These are phyloP conservation scores for Aspergillus glaucus DNA, from an alignment of 2,329 filamentous ascomycete genomes.

Conservation along the genomic window DNA sequence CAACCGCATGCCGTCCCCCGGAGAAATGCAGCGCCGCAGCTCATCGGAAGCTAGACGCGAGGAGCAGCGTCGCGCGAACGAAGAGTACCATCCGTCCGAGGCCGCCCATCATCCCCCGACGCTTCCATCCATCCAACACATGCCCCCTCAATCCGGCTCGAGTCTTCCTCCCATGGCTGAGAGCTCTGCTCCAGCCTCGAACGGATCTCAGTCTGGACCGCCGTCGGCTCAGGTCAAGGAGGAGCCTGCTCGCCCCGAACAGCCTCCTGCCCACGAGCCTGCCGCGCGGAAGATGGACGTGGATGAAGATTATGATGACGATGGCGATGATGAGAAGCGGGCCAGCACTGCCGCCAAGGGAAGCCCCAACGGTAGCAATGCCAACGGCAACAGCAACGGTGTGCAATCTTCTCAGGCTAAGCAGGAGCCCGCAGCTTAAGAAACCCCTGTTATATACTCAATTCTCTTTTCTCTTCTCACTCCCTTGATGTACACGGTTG, in stretches of 20 bases:
- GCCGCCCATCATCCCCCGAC: slow-evolving; percentile 76
- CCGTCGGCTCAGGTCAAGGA: slow-evolving; percentile 45
- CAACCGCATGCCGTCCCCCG: slow-evolving; percentile 55
- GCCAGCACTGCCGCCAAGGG: slow-evolving; percentile 25
- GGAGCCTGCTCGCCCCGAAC: slow-evolving; percentile 46
- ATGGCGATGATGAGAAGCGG: slow-evolving; percentile 72
- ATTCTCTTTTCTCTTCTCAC: neutral
- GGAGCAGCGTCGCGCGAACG: slow-evolving; percentile 65
- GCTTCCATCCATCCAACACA: slow-evolving; percentile 46
- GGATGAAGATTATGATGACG: slow-evolving; percentile 95
- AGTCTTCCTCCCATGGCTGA: slow-evolving; percentile 55
- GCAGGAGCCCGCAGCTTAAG: slow-evolving; percentile 23
- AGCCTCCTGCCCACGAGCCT: slow-evolving; percentile 62
- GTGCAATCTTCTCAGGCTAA: slow-evolving; percentile 26
- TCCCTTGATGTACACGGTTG: neutral
- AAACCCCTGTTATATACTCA: neutral
- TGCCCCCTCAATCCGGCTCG: slow-evolving; percentile 41
- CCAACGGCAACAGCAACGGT: slow-evolving; percentile 21
- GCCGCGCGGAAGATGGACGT: slow-evolving; percentile 94
- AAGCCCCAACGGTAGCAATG: slow-evolving; percentile 28
- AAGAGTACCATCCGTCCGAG: slow-evolving; percentile 86
- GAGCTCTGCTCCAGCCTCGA: slow-evolving; percentile 31
- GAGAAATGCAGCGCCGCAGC: slow-evolving; percentile 65
- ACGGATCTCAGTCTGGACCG: slow-evolving; percentile 36
- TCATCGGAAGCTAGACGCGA: slow-evolving; percentile 66